phyloP scores from a whole-genome alignment of 805 yeast species.

The Saturnispora silvae region DNA sequence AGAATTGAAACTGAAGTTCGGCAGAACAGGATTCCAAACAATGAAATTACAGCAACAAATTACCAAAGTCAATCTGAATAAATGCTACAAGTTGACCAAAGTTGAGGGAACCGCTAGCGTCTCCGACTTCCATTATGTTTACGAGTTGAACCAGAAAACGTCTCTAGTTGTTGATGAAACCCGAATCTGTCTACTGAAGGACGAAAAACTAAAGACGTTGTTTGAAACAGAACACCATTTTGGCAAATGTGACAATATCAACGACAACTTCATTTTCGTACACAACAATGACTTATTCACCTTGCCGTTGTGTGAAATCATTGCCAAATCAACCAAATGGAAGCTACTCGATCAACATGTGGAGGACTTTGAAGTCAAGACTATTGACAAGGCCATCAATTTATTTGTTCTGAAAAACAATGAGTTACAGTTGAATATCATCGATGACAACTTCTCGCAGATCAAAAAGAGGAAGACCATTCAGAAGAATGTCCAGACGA shows the following conservation, averaged over 20 bases:
- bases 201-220: neutral
- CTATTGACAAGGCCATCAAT: constrained; percentile 1
- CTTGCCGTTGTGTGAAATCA: constrained; percentile 1
- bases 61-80: constrained; percentile 5
- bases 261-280: constrained; percentile 3
- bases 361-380: constrained; percentile 1
- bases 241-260: constrained; percentile 6
- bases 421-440: neutral
- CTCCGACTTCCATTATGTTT: neutral
- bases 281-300: constrained; percentile 2
- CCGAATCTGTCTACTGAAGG: neutral
- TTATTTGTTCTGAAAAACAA: neutral
- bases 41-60: constrained; percentile 8
- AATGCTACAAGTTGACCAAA: constrained; percentile 3
- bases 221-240: constrained; percentile 6
- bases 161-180: neutral
- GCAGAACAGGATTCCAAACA: constrained; percentile 8
- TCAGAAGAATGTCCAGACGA: neutral
- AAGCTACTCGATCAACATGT: constrained; percentile 2
- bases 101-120: neutral
- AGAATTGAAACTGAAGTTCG: constrained; percentile 7
- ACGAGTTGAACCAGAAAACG: neutral
- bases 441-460: neutral
- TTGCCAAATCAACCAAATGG: constrained; percentile 6
- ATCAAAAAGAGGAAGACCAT: neutral